Conservation (phyloP, 139 green algal species). For the Haematococcus lacustris region DNA sequence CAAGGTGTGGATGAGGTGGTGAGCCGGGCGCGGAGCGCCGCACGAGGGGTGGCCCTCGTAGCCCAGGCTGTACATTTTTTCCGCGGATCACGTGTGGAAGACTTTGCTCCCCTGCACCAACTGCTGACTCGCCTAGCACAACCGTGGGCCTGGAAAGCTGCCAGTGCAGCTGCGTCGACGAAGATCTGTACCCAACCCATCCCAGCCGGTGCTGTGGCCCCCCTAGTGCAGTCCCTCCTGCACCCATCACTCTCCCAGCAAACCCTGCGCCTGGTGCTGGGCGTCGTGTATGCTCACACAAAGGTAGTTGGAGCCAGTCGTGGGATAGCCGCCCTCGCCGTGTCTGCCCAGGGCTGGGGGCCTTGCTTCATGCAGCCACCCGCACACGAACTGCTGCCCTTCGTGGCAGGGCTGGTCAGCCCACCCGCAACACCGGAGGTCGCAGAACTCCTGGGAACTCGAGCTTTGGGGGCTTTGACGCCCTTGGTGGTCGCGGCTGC, state of each 20-base stretch:
- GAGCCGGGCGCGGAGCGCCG: conserved; percentile 20
- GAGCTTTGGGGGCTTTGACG: conserved; percentile 54
- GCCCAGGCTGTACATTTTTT: conserved; percentile 38
- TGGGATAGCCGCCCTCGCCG: neutral
- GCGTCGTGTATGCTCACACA: conserved; percentile 47
- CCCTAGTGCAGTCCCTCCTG: conserved; percentile 6
- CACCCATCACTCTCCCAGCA: conserved; percentile 91
- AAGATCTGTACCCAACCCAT: neutral
- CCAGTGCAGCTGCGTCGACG: neutral
- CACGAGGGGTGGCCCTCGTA: conserved; percentile 39
- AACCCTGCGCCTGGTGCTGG: conserved; percentile 48
- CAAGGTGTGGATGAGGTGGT: neutral
- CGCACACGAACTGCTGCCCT: conserved; percentile 33
- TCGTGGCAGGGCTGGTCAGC: conserved; percentile 43
- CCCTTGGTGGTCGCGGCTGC: conserved; percentile 16
- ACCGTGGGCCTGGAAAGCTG: neutral
- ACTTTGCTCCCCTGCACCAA: neutral
- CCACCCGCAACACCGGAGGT: no score
- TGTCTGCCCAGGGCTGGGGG: conserved; percentile 25
- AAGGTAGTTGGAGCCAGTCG: conserved; percentile 51
- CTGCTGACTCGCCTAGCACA: conserved; percentile 1
- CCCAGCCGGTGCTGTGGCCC: neutral
- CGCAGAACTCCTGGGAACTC: conserved; percentile 45
- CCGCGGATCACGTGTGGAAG: conserved; percentile 8
- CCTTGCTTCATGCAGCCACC: conserved; percentile 26